Evolutionary conservation across 1,139 yeast genomes (phyloP).

Genomic region (Magnusiomyces ingens): DNA sequence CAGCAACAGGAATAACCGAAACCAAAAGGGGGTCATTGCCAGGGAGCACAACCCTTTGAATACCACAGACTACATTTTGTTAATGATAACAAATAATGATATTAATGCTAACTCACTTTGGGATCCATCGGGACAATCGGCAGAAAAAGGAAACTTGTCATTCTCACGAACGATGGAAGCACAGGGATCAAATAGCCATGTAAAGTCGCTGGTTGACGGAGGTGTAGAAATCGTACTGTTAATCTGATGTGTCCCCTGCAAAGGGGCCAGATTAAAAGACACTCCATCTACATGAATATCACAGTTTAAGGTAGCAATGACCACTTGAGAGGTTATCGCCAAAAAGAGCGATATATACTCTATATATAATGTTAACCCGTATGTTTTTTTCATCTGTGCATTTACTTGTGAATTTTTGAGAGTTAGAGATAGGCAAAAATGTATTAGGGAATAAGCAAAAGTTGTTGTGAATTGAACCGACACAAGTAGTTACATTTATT

Average conservation of each 20-base stretch:
- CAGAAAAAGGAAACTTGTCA: constrained; percentile 21
- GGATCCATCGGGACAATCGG: constrained; percentile 57
- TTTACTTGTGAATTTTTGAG: too few species aligned
- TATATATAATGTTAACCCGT: too few species aligned
- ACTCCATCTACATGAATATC: constrained; percentile 38
- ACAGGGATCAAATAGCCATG: constrained; percentile 72
- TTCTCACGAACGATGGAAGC: constrained; percentile 37
- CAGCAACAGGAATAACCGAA: constrained; percentile 49
- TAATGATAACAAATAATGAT: too few species aligned
- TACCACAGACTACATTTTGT: constrained; percentile 36
- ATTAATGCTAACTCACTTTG: constrained; percentile 33
- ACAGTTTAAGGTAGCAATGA: constrained; percentile 41
- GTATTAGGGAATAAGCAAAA: not conserved
- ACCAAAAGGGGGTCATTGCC: constrained; percentile 41
- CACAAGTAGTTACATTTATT: too few species aligned
- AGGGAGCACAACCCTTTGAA: constrained; percentile 38
- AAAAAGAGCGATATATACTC: too few species aligned
- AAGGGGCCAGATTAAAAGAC: constrained; percentile 37
- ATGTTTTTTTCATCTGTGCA: too few species aligned
- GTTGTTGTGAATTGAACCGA: too few species aligned
- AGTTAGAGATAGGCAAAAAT: too few species aligned
- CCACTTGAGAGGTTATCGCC: not conserved
- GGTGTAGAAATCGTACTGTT: constrained; percentile 46
- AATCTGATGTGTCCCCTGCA: constrained; percentile 21
- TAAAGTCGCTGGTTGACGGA: constrained; percentile 57